Evolutionary conservation across 306 rosid species (phyloP).

Genomic region (Sesbania bispinosa): DNA sequence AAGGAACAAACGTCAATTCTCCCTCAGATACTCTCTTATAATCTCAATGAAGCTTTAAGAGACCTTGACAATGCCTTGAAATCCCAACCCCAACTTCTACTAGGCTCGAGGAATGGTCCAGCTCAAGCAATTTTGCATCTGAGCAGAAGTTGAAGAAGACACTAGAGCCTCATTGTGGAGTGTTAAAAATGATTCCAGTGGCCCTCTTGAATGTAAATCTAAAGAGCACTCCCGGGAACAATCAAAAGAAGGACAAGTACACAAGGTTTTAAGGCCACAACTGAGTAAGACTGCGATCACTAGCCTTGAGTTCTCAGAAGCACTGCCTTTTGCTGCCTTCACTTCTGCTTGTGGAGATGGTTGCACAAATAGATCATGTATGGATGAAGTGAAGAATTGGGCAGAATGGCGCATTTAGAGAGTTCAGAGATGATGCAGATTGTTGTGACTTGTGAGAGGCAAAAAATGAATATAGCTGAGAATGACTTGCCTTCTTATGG

Average conservation of each 20-base stretch:
- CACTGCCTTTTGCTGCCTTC: constrained; percentile 81
- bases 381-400: constrained; percentile 72
- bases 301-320: constrained; percentile 78
- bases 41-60: constrained; percentile 56
- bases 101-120: constrained; percentile 51
- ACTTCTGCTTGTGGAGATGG: constrained; percentile 81
- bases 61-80: constrained; percentile 69
- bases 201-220: constrained; percentile 37
- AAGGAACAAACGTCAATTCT: constrained; percentile 58
- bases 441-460: constrained; percentile 50
- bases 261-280: constrained; percentile 60
- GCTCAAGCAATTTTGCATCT: constrained; percentile 38
- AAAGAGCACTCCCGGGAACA: constrained; percentile 25
- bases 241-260: constrained; percentile 29
- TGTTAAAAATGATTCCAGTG: constrained; percentile 50
- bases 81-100: constrained; percentile 73
- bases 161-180: constrained; percentile 38
- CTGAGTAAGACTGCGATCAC: constrained; percentile 53
- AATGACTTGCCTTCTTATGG: constrained; percentile 41
- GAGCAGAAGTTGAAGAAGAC: constrained; percentile 27
- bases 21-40: constrained; percentile 57
- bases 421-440: constrained; percentile 45
- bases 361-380: constrained; percentile 75
- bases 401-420: constrained; percentile 64
- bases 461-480: constrained; percentile 1